phyloP scores from a whole-genome alignment of 2,329 filamentous ascomycete genomes.

The Fusarium beomiforme region DNA sequence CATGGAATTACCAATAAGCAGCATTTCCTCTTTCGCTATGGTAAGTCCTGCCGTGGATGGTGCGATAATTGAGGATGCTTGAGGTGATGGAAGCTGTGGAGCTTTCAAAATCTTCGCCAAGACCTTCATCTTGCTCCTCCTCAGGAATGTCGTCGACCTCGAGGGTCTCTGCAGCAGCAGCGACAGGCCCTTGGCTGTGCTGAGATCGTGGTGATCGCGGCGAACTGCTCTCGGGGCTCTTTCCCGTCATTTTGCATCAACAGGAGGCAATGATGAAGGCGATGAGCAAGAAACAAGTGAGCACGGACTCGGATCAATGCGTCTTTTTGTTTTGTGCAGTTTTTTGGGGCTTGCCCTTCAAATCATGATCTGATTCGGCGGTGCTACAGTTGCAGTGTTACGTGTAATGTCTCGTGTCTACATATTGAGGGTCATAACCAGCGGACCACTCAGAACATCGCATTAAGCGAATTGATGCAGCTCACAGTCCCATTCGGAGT shows the following conservation, averaged over 20 bases:
- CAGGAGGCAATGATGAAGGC: neutral
- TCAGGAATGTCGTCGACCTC: slow-evolving; percentile 5
- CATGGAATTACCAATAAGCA: neutral
- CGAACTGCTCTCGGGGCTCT: slow-evolving; percentile 7
- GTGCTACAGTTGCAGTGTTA: neutral
- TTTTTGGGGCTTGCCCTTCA: neutral
- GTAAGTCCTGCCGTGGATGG: slow-evolving; percentile 14
- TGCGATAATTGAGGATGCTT: slow-evolving; percentile 18
- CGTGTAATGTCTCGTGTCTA: neutral
- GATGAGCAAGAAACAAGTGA: neutral
- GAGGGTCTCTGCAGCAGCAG: neutral
- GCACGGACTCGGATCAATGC: neutral
- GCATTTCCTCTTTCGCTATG: slow-evolving; percentile 20
- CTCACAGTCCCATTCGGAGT: neutral
- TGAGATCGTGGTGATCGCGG: neutral
- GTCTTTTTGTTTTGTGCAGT: neutral
- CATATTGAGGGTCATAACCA: neutral
- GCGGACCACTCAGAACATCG: neutral
- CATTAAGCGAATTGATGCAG: neutral
- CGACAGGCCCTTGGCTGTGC: neutral
- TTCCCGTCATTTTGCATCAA: neutral
- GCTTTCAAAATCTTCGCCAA: slow-evolving; percentile 5
- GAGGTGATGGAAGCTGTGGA: slow-evolving; percentile 16
- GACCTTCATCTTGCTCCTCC: slow-evolving; percentile 9
- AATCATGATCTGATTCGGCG: slow-evolving; percentile 6